Conservation (phyloP, 345 rosid species). For the Trapa bicornis region DNA sequence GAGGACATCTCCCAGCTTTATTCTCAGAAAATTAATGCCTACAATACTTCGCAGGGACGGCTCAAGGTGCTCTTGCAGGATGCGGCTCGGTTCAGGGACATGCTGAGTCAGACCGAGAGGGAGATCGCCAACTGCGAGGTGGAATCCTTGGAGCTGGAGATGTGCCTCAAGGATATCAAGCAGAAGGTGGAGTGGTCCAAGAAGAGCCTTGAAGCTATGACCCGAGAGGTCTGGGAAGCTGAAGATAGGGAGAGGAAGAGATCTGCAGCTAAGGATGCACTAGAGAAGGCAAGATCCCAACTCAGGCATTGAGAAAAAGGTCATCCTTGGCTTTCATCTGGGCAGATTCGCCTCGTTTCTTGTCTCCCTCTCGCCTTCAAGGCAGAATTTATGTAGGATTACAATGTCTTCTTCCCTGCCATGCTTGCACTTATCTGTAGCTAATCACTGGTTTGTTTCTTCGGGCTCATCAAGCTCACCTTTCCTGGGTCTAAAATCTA, state of each 20-base stretch:
- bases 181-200: constrained; percentile 15
- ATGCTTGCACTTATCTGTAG: neutral
- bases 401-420: too few relatives aligned
- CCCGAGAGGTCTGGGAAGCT: constrained; percentile 6
- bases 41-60: constrained; percentile 17
- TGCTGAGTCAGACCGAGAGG: constrained; percentile 18
- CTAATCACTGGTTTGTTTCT: neutral
- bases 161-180: constrained; percentile 9
- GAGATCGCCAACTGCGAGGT: constrained; percentile 21
- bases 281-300: constrained; percentile 15
- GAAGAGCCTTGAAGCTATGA: constrained; percentile 19
- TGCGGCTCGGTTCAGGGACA: constrained; percentile 7
- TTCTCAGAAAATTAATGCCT: constrained; percentile 16
- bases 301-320: constrained; percentile 1
- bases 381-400: too few relatives aligned
- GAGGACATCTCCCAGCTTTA: constrained; percentile 22
- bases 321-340: too few relatives aligned
- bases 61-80: neutral
- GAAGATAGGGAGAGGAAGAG: constrained; percentile 10
- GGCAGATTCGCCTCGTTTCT: too few relatives aligned
- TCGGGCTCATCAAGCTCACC: too few relatives aligned
- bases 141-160: constrained; percentile 20
- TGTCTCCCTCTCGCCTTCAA: too few relatives aligned
- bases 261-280: constrained; percentile 13
- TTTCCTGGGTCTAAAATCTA: too few relatives aligned